A percentile compares a stretch with the other conserved stretches of the same genome.
Evolutionary conservation across 2,329 filamentous ascomycete species (phyloP).

Genomic region (Fusarium tricinctum): DNA sequence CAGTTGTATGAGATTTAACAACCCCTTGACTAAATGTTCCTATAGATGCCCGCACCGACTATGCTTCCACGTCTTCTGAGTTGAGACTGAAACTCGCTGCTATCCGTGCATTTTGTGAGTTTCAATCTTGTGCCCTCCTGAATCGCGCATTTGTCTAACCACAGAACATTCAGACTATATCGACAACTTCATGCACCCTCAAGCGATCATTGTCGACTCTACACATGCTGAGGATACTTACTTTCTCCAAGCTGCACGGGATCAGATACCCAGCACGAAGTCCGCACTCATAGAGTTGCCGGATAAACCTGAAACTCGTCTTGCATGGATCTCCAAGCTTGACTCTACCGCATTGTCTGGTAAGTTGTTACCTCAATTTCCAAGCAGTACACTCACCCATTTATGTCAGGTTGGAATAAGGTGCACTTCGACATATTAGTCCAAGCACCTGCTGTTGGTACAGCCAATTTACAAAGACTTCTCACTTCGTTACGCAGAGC

Average conservation of each 20-base stretch:
- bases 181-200: slow-evolving; percentile 79
- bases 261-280: slow-evolving; percentile 64
- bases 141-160: slow-evolving; percentile 22
- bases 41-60: slow-evolving; percentile 82
- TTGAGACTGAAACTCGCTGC: slow-evolving; percentile 76
- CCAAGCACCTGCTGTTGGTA: slow-evolving; percentile 77
- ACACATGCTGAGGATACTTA: slow-evolving; percentile 75
- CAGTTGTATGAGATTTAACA: not conserved
- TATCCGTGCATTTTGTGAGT: slow-evolving; percentile 72
- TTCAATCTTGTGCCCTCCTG: slow-evolving; percentile 11
- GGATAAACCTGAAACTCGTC: slow-evolving; percentile 69
- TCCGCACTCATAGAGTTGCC: slow-evolving; percentile 84
- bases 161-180: slow-evolving; percentile 69
- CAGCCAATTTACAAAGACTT: slow-evolving; percentile 81
- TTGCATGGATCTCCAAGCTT: slow-evolving; percentile 83
- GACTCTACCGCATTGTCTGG: slow-evolving; percentile 78
- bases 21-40: slow-evolving; percentile 34
- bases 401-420: slow-evolving; percentile 77
- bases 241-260: slow-evolving; percentile 72
- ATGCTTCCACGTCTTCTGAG: slow-evolving; percentile 76
- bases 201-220: slow-evolving; percentile 80
- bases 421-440: slow-evolving; percentile 86
- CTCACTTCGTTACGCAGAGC: slow-evolving; percentile 81
- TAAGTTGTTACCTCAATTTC: slow-evolving; percentile 54
- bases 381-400: slow-evolving; percentile 33